phyloP scores from a whole-genome alignment of 108 stramenopile species.

The Pseudonitzschia multiseries region DNA sequence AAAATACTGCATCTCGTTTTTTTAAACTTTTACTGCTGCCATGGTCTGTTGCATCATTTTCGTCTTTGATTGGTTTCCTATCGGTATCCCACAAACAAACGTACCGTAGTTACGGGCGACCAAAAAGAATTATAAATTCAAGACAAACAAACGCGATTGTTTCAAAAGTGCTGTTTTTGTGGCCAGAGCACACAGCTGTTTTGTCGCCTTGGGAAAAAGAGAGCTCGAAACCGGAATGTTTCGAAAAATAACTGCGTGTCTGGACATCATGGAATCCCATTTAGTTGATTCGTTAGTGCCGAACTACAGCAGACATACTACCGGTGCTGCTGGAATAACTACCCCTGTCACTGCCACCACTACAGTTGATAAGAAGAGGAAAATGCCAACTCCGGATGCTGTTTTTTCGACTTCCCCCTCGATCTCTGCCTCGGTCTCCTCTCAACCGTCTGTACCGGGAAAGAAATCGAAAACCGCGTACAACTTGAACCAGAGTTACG shows the following conservation, averaged over 20 bases:
- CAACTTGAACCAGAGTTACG: neutral
- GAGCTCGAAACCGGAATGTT: conserved; percentile 5
- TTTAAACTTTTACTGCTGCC: neutral
- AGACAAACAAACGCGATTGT: conserved; percentile 26
- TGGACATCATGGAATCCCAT: conserved; percentile 33
- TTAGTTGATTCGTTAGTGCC: neutral
- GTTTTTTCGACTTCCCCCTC: neutral
- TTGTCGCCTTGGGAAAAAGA: neutral
- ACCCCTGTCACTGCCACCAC: neutral
- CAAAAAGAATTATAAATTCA: conserved; percentile 26
- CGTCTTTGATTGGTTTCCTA: neutral
- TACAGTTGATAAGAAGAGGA: conserved; percentile 14
- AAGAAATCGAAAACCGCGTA: neutral
- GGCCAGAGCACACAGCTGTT: conserved; percentile 22
- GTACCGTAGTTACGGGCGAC: conserved; percentile 11
- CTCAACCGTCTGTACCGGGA: neutral
- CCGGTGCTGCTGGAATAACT: neutral
- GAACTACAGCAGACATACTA: neutral
- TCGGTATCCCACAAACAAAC: too few species aligned
- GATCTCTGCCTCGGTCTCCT: neutral
- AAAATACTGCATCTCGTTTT: too few species aligned
- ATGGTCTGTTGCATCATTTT: neutral
- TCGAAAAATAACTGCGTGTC: conserved; percentile 19
- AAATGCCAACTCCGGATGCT: conserved; percentile 8
- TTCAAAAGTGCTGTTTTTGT: conserved; percentile 41